Evolutionary conservation across 371 early-diverging fungal genomes (phyloP), one percentile per base, ranked within the genome.

Genomic region (Mortierella sp.): DNA sequence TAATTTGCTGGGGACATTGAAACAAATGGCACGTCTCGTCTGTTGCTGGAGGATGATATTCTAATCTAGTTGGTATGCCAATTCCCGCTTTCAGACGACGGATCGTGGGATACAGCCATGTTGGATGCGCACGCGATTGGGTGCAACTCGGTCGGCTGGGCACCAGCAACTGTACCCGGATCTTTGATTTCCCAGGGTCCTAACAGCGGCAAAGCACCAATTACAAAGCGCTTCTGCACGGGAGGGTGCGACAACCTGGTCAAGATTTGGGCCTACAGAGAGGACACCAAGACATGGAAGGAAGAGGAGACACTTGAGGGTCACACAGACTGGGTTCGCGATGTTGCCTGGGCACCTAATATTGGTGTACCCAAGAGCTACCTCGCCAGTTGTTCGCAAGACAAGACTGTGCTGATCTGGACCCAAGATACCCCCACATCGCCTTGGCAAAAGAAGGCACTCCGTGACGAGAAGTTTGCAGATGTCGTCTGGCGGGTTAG

Each of bases 281-380:
- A 95, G 50, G 93, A 93, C 32, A 76, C 82, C 24, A 89, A 90
- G 70, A 79, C 84, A 3, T 93, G 91, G 88, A 89, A 88, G 86
- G 91, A 83, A 60, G 95, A 94, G 57, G 87, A 88, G 15, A 85
- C 85, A 8, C 87, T 99, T 46, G 93, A 94, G 53, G 97, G 94
- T 0, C 99, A 99, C 80, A 86, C 90, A 21, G 98, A 99, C 80
- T 99, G 99, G 99, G 97, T 99, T n/a, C 89, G 99, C 21, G 99
- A 98, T 81, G 95, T 99, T 47, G 93, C 97, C 21, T 99, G 93
- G 87, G 98, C 98, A 30, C 99, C 99, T 26, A 95, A 90, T 79
- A 89, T 95, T 63, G 99, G 99, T 6, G 86, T 97, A 6, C 91
- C 95, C 37, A 88, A 89, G 80, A 93, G 87, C 57, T 93, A 93